Evolutionary conservation across 2,329 filamentous ascomycete species (phyloP), one percentile per base, ranked within the genome.

Genomic region (Coniochaeta ligniaria): DNA sequence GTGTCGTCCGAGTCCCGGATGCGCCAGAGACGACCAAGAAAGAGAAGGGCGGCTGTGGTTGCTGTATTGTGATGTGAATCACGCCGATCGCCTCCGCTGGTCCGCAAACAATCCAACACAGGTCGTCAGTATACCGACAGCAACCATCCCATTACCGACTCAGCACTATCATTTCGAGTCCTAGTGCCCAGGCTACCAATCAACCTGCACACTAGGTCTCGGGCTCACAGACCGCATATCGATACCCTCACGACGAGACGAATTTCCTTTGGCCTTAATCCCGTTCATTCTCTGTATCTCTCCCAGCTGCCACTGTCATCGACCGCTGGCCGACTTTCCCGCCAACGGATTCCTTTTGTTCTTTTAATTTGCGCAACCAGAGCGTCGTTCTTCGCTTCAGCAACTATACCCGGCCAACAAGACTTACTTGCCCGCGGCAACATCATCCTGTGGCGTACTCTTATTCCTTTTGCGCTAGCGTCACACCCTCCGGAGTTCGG

Each of bases 21-120:
- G 77, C 80, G 5, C 54, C 54, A 57, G 54, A 38, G 80, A 84
- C 59, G 72, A 76, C 81, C 45, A 54, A 63, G 66, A 76, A 80
- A 67, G 80, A 84, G 67, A 80, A 85, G 67, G 83, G 80, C 64
- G 82, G 84, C 12, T 88, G 88, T 66, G 86, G 84, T 61, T 90
- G 88, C 73, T 92, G 89, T 73, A 78, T 91, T 63, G 82, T 93
- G 66, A 92, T 92, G 89, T 92, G 79, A 84, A 24, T 6, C n/a
- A 20, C 31, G 12, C 8, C 22, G 24, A 2, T 52, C 47, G 12
- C 26, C 14, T 47, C 43, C 20, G 24, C 22, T 28, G 12, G 24
- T 52, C 14, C 2, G 14, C 24, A 52, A 52, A 6, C 24, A n/a
- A 28, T 5, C 11, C 6, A 7, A 3, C 45, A 28, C 16, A 26